These are phyloP conservation scores for Corymbia calophylla DNA, from an alignment of 441 rosid genomes.

Conservation along the genomic window DNA sequence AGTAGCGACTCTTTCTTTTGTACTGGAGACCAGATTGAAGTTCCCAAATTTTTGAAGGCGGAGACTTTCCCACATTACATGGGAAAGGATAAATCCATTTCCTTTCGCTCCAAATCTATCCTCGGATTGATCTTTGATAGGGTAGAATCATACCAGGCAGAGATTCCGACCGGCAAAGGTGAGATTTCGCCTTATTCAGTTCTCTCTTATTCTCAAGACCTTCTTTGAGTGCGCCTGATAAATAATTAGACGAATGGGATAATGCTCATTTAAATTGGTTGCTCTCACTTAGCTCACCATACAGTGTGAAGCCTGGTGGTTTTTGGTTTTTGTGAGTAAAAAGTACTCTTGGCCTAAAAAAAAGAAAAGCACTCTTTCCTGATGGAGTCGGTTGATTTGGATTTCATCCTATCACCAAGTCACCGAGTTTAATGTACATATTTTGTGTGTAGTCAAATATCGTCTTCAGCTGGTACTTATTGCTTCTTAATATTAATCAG, in stretches of 20 bases:
- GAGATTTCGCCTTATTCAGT: not conserved
- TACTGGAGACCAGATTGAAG: slow-evolving; percentile 27
- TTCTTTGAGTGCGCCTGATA: not conserved
- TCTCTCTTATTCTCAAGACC: not conserved
- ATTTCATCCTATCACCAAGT: not conserved
- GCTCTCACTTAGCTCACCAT: not conserved
- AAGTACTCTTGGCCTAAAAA: not conserved
- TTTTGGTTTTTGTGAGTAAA: not conserved
- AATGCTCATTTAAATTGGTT: not conserved
- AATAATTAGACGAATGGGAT: not conserved
- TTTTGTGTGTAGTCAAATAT: not conserved
- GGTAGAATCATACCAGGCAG: slow-evolving; percentile 22
- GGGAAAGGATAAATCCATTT: slow-evolving; percentile 22
- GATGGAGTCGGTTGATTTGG: not conserved
- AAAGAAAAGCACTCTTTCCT: not conserved
- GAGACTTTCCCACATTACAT: slow-evolving; percentile 54
- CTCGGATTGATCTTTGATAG: slow-evolving; percentile 58
- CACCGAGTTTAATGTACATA: not conserved
- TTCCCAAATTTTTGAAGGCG: slow-evolving; percentile 35
- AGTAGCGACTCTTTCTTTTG: not conserved
- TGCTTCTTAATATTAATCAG: not conserved
- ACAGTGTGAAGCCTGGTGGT: not conserved
- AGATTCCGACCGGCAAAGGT: slow-evolving; percentile 24
- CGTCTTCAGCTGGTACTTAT: not conserved
- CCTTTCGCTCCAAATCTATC: slow-evolving; percentile 51